Evolutionary conservation across 495 filamentous ascomycete genomes (phyloP).

Genomic region (Podospora pseudoanserina): DNA sequence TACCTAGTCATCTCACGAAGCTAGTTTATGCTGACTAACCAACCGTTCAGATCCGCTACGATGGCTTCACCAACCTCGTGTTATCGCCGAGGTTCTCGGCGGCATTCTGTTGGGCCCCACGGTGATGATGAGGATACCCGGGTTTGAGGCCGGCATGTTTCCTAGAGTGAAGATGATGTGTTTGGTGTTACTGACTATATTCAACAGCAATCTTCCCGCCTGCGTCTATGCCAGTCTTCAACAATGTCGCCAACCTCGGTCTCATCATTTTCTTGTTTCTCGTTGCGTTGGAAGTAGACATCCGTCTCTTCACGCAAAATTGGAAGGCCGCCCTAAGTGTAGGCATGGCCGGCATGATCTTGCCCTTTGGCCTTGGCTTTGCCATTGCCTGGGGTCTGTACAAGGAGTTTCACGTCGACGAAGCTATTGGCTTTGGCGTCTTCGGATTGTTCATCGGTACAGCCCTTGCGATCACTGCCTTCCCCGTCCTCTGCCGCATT

Average conservation of each 20-base stretch:
- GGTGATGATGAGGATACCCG: constrained; percentile 78
- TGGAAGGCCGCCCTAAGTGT: constrained; percentile 84
- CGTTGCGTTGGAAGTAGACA: constrained; percentile 87
- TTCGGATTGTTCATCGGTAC: constrained; percentile 94
- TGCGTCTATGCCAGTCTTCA: constrained; percentile 68
- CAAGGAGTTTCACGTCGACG: constrained; percentile 63
- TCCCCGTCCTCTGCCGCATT: constrained; percentile 93
- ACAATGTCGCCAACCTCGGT: constrained; percentile 83
- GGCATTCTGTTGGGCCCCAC: constrained; percentile 88
- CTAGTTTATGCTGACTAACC: constrained; percentile 8
- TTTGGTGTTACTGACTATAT: constrained; percentile 18
- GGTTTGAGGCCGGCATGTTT: constrained; percentile 64
- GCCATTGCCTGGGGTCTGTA: constrained; percentile 87
- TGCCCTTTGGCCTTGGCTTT: constrained; percentile 67
- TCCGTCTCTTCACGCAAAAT: constrained; percentile 78
- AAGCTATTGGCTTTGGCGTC: constrained; percentile 65
- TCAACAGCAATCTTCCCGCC: constrained; percentile 66
- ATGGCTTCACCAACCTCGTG: constrained; percentile 81
- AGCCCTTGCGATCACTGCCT: constrained; percentile 93
- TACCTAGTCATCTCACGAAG: neutral
- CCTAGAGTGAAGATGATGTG: constrained; percentile 31
- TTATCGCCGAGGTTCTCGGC: constrained; percentile 94
- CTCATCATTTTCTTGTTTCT: constrained; percentile 89
- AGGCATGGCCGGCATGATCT: constrained; percentile 76
- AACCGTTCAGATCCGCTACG: constrained; percentile 59